Conservation (phyloP, 495 filamentous ascomycete genomes). For the Wilcoxina mikolae region DNA sequence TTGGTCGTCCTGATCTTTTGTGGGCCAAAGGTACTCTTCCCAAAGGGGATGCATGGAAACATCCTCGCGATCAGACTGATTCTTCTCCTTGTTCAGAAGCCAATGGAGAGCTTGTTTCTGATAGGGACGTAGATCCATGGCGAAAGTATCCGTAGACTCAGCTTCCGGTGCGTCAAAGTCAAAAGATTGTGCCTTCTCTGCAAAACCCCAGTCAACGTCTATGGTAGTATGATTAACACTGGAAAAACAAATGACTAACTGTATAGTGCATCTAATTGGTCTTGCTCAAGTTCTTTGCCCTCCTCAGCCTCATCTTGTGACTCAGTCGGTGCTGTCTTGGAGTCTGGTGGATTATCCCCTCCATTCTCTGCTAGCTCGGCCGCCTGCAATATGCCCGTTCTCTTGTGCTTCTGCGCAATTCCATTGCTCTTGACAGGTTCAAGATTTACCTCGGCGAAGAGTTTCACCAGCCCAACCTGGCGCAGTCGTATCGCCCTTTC, state of each 20-base stretch:
- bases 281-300: slow-evolving; percentile 79
- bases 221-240: slow-evolving; percentile 6
- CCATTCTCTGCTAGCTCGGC: slow-evolving; percentile 59
- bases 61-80: slow-evolving; percentile 37
- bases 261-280: slow-evolving; percentile 86
- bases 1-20: slow-evolving; percentile 71
- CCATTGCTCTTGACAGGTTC: slow-evolving; percentile 57
- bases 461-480: slow-evolving; percentile 71
- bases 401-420: slow-evolving; percentile 62
- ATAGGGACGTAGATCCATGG: slow-evolving; percentile 73
- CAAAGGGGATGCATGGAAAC: slow-evolving; percentile 91
- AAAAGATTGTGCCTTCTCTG: slow-evolving; percentile 85
- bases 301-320: slow-evolving; percentile 40
- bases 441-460: slow-evolving; percentile 81
- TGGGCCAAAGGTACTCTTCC: slow-evolving; percentile 89
- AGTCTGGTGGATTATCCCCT: slow-evolving; percentile 67
- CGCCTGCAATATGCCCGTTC: slow-evolving; percentile 67
- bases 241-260: slow-evolving; percentile 17
- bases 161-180: slow-evolving; percentile 83
- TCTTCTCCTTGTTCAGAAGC: slow-evolving; percentile 88
- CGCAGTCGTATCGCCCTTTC: slow-evolving; percentile 72
- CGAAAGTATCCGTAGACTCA: slow-evolving; percentile 66
- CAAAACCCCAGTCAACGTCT: background rate
- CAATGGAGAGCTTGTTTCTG: slow-evolving; percentile 90
- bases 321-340: background rate